phyloP scores from a whole-genome alignment of 768 basidiomycete genomes.

The Candolleomyces eurysporus region DNA sequence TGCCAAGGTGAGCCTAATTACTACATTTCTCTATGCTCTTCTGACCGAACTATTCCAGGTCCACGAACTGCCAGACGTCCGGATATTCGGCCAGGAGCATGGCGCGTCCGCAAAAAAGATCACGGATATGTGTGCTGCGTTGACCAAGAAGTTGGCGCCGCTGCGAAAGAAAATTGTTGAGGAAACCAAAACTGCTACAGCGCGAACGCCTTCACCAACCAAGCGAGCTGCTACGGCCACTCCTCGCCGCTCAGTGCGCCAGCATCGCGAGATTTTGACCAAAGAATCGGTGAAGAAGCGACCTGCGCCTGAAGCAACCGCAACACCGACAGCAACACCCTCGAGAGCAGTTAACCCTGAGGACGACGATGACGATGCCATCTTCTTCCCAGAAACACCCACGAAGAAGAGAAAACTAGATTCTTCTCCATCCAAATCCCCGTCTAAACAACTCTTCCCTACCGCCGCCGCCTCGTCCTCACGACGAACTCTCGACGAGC shows the following conservation, averaged over 20 bases:
- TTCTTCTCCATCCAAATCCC: not conserved
- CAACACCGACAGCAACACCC: not conserved
- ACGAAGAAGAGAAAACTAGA: conserved; percentile 8
- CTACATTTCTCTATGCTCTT: no score
- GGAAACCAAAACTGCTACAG: not conserved
- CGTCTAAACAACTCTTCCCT: not conserved
- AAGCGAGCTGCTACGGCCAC: conserved; percentile 1
- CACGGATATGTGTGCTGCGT: not conserved
- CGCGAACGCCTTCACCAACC: conserved; percentile 5
- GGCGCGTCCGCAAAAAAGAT: not conserved
- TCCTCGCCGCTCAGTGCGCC: not conserved
- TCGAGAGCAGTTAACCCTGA: not conserved
- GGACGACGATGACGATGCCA: conserved; percentile 5
- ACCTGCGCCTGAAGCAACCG: not conserved
- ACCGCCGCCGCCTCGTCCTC: conserved; percentile 5
- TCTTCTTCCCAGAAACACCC: conserved; percentile 8
- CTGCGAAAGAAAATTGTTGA: conserved; percentile 3
- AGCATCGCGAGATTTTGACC: conserved; percentile 7
- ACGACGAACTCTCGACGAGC: not conserved
- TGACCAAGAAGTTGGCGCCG: not conserved
- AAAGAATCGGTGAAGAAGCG: conserved; percentile 7
- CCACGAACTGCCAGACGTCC: not conserved
- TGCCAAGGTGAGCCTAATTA: not conserved
- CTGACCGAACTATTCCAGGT: not conserved
- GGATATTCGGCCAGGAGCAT: not conserved